A percentile compares a stretch with the other conserved stretches of the same genome.
phyloP scores from a whole-genome alignment of 2,329 filamentous ascomycete species.

The Dryadomyces quercivorus region DNA sequence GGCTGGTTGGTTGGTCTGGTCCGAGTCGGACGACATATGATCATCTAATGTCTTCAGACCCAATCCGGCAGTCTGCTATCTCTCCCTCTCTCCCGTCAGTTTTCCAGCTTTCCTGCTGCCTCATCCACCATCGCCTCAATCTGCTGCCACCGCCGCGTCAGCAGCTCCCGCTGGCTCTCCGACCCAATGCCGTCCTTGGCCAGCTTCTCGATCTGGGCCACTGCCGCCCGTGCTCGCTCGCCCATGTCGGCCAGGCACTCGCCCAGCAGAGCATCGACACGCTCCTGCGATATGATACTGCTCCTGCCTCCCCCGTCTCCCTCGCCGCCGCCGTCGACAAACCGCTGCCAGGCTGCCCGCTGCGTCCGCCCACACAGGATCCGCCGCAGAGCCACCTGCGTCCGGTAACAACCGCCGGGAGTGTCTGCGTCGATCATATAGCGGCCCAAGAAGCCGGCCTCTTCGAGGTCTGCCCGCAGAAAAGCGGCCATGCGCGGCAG shows the following conservation, averaged over 20 bases:
- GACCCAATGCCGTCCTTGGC: conserved; percentile 1
- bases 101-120: neutral
- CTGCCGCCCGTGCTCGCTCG: conserved; percentile 4
- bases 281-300: neutral
- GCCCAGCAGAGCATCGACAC: conserved; percentile 5
- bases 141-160: conserved; percentile 11
- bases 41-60: neutral
- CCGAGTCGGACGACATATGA: too few species aligned
- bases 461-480: conserved; percentile 9
- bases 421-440: conserved; percentile 16
- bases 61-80: neutral
- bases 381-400: conserved; percentile 14
- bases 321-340: conserved; percentile 7
- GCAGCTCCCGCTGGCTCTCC: conserved; percentile 8
- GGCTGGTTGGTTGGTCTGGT: too few species aligned
- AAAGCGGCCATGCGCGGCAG: conserved; percentile 17
- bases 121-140: conserved; percentile 11
- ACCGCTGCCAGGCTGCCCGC: conserved; percentile 9
- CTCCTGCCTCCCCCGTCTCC: neutral
- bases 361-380: conserved; percentile 6
- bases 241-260: conserved; percentile 9
- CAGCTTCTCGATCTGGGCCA: conserved; percentile 4
- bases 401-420: conserved; percentile 14
- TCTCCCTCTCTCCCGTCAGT: neutral
- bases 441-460: conserved; percentile 12